phyloP scores from a whole-genome alignment of 345 rosid genomes.

The Sisymbrium irio region DNA sequence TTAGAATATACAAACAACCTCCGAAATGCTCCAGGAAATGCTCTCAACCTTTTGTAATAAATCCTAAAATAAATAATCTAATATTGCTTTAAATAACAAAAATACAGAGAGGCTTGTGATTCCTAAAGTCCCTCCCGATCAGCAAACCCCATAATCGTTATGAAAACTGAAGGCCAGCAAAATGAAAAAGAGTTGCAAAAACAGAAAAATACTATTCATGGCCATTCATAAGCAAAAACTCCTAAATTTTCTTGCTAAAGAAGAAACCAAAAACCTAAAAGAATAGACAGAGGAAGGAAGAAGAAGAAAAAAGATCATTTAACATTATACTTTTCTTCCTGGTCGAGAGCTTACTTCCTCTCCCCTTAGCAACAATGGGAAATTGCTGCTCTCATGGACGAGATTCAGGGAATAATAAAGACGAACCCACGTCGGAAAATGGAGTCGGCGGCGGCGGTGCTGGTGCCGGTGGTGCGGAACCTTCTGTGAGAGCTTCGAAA shows the following conservation, averaged over 20 bases:
- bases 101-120: slow-evolving; percentile 13
- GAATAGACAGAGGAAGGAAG: slow-evolving; percentile 27
- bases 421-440: slow-evolving; percentile 28
- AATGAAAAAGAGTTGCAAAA: slow-evolving; percentile 6
- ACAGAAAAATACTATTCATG: slow-evolving; percentile 27
- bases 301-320: background rate
- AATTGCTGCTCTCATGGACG: slow-evolving; percentile 66
- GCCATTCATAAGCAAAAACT: slow-evolving; percentile 20
- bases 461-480: background rate
- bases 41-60: slow-evolving; percentile 29
- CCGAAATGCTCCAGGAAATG: slow-evolving; percentile 13
- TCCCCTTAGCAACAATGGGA: slow-evolving; percentile 55
- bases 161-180: slow-evolving; percentile 20
- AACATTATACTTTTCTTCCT: slow-evolving; percentile 13
- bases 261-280: slow-evolving; percentile 30
- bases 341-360: slow-evolving; percentile 26
- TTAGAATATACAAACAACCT: slow-evolving; percentile 5
- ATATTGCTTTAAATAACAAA: slow-evolving; percentile 24
- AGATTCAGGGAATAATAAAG: slow-evolving; percentile 32
- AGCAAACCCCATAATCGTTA: slow-evolving; percentile 1
- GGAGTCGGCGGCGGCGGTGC: slow-evolving; percentile 16
- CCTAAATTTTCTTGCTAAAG: slow-evolving; percentile 29
- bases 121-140: slow-evolving; percentile 33
- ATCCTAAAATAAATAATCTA: slow-evolving; percentile 19
- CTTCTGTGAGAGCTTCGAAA: slow-evolving; percentile 12